Evolutionary conservation across 225 moss, liverwort and hornwort species (phyloP), one percentile per base, ranked within the genome.

Genomic region (Straminergon stramineum): DNA sequence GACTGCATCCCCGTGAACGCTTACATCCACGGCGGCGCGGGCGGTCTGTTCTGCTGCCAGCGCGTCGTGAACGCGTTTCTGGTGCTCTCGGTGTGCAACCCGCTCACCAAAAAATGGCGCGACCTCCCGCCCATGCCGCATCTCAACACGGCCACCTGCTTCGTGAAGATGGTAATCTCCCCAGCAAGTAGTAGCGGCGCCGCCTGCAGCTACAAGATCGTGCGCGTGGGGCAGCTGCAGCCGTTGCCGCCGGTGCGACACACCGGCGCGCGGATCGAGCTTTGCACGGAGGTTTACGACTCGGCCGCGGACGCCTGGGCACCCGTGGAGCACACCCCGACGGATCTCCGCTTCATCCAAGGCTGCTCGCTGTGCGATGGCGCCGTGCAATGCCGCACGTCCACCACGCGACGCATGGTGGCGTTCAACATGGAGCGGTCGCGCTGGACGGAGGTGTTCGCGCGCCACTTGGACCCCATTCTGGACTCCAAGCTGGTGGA

Each of bases 111-210:
- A 79, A 79, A 61, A 30, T 95, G 95, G 95, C 92, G 95, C 35
- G 95, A 95, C 86, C 86, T 95, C 28, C 95, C 95, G 53, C 95
- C 95, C 13, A 93, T 92, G 95, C 95, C 95, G 10, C 92, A 95
- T 56, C 82, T 93, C 81, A 93, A 95, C 87, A 92, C 95, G 1
- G 91, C 93, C 35, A 95, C 93, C 17, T 95, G 95, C 87, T 93
- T 95, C 80, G 93, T 95, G 88, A 92, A 93, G 87, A 92, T 95
- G 93, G 30, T 88, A 41, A 81, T 95, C 14, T 88, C 89, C 8
- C 51, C 84, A 70, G 16, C 52, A 4, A 85, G 75, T 26, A 66
- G 81, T 61, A 91, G 82, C 53, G 85, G 45, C 3, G 55, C 39
- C 30, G 39, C 81, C 51, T 87, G 89, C 74, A 88, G 48, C 2